Percentiles rank a stretch among this genome's conserved stretches.
Evolutionary conservation across 2,329 filamentous ascomycete genomes (phyloP).

Genomic region (Gnomoniopsis sp.): DNA sequence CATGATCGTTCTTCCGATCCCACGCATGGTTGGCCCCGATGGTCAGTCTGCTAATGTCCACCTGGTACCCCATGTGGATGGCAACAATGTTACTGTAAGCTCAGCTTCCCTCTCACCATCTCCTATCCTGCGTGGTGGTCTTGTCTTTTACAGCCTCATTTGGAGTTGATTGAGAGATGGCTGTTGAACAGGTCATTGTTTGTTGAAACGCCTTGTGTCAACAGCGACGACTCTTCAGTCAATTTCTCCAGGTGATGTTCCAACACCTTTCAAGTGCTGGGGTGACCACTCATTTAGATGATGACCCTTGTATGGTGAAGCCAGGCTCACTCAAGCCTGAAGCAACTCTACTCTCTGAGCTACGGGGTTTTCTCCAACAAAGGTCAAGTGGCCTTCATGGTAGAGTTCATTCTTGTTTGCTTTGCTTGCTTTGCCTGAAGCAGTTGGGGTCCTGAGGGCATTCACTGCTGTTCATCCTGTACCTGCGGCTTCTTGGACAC

Average conservation of each 20-base stretch:
- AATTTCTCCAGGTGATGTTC: no score
- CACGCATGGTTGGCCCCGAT: slow-evolving; percentile 34
- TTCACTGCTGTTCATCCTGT: neutral
- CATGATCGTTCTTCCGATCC: slow-evolving; percentile 45
- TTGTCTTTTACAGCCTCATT: neutral
- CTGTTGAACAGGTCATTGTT: no score
- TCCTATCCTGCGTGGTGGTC: neutral
- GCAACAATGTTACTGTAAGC: slow-evolving; percentile 35
- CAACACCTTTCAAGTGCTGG: no score
- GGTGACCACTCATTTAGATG: no score
- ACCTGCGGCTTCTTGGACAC: neutral
- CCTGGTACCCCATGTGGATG: slow-evolving; percentile 24
- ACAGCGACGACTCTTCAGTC: no score
- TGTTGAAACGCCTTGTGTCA: no score
- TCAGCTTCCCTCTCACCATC: neutral
- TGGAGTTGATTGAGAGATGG: neutral
- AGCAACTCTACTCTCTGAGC: no score
- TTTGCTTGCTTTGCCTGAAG: neutral
- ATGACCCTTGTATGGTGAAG: no score
- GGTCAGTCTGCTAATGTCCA: slow-evolving; percentile 36
- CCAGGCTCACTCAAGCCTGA: no score
- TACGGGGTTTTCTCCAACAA: neutral
- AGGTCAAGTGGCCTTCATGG: neutral
- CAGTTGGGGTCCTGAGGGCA: no score
- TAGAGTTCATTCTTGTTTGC: neutral